Conservation (phyloP, 1,284 basidiomycete genomes). For the Leccinum laetum region DNA sequence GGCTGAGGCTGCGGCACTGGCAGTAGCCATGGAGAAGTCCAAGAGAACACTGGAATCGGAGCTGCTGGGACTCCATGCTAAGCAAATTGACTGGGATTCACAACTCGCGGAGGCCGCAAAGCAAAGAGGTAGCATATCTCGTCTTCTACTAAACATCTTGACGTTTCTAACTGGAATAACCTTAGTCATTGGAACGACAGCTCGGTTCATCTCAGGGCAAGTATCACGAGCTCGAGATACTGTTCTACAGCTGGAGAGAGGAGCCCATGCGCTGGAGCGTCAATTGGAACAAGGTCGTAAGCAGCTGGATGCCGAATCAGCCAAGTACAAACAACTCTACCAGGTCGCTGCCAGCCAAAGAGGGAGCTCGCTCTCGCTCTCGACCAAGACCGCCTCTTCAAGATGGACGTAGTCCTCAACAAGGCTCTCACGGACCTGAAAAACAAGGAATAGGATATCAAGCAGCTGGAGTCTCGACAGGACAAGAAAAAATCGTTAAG, state of each 20-base stretch:
- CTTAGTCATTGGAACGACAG: slow-evolving; percentile 65
- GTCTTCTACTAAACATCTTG: neutral
- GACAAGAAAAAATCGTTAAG: slow-evolving; percentile 98
- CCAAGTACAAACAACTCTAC: slow-evolving; percentile 75
- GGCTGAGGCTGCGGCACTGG: slow-evolving; percentile 48
- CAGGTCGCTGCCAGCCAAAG: slow-evolving; percentile 65
- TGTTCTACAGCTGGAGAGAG: slow-evolving; percentile 80
- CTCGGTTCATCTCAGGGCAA: slow-evolving; percentile 71
- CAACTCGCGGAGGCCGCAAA: slow-evolving; percentile 63
- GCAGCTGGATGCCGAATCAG: slow-evolving; percentile 68
- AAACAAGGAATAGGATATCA: slow-evolving; percentile 83
- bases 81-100: slow-evolving; percentile 71
- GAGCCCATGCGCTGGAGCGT: slow-evolving; percentile 72
- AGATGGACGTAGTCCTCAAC: slow-evolving; percentile 81
- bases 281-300: slow-evolving; percentile 70
- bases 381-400: slow-evolving; percentile 70
- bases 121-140: slow-evolving; percentile 64
- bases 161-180: neutral
- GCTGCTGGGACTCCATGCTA: slow-evolving; percentile 68
- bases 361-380: slow-evolving; percentile 62
- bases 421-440: slow-evolving; percentile 81
- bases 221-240: slow-evolving; percentile 88
- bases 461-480: slow-evolving; percentile 82
- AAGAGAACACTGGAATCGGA: slow-evolving; percentile 77
- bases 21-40: slow-evolving; percentile 69